Base-by-base conservation (phyloP, 306 rosid genomes). In the Cicer arietinum region DNA sequence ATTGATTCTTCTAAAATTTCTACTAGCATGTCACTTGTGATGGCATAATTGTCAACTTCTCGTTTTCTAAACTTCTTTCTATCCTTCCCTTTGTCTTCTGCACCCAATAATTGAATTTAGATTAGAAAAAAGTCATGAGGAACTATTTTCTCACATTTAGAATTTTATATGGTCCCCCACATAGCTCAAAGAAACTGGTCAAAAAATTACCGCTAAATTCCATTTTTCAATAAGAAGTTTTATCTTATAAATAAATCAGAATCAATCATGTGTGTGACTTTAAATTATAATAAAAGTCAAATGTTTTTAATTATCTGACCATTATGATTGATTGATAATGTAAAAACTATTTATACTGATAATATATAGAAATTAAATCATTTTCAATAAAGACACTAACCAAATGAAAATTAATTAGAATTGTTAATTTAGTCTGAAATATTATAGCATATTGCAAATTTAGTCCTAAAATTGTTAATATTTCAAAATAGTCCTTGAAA, bases 1-100 rank as follows among this genome's bases (percentile, higher is more conserved):
- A 93, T 87, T n/a, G 97, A 89, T 77, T 89, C 97, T 76, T 93
- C 92, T 63, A 91, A 67, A 35, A 87, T 84, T 57, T 89, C 91
- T 30, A 89, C 82, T 48, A 93, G 13, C 84, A 79, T 77, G 51
- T 88, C 91, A 70, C 92, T 88, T 48, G 88, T 87, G 52, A 91
- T 83, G 30, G 69, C 90, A 40, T 66, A 77, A 14, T 53, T 16
- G 7, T 83, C 87, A 45, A 39, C 50, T 48, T 65, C 92, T 74
- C 47, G 59, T 59, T 63, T 83, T 80, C 78, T 85, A 14, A 44
- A 74, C 79, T 72, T 86, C 71, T 62, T 89, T 81, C 58, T 85
- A 18, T 85, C 90, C 58, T 84, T 90, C 25, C 81, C 62, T 6
- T 67, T 86, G 82, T 88, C 96, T 78, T 88, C 96, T 90, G 87